A percentile compares a stretch with the other conserved stretches of the same genome.
Conservation (phyloP, 2,329 filamentous ascomycete species). For the Stagonosporopsis tanaceti region DNA sequence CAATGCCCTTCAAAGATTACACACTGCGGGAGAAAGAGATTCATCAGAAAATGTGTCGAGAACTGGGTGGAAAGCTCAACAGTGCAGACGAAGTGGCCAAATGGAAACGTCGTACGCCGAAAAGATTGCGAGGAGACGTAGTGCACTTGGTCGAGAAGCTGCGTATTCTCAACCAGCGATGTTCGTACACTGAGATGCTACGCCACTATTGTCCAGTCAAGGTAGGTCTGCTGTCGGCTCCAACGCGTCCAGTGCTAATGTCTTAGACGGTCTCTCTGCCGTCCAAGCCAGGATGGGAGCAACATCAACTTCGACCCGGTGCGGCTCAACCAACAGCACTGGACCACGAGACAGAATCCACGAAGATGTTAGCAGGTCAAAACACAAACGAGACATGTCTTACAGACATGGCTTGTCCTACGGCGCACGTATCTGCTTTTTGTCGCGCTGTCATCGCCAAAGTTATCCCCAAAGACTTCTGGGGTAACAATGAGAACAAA, state of each 20-base stretch:
- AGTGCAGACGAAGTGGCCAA: slow-evolving; percentile 34
- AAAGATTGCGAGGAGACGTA: slow-evolving; percentile 70
- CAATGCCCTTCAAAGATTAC: slow-evolving; percentile 83
- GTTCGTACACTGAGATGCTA: slow-evolving; percentile 81
- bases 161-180: slow-evolving; percentile 74
- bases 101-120: slow-evolving; percentile 61
- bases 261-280: slow-evolving; percentile 36
- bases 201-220: slow-evolving; percentile 78
- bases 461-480: slow-evolving; percentile 78
- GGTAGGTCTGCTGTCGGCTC: slow-evolving; percentile 19
- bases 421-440: slow-evolving; percentile 79
- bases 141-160: slow-evolving; percentile 70
- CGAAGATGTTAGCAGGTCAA: neutral
- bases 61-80: slow-evolving; percentile 27
- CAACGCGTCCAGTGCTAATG: slow-evolving; percentile 23
- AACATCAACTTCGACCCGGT: slow-evolving; percentile 28
- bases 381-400: slow-evolving; percentile 50
- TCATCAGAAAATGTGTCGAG: slow-evolving; percentile 35
- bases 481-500: slow-evolving; percentile 74
- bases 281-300: slow-evolving; percentile 37
- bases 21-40: slow-evolving; percentile 87
- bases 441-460: slow-evolving; percentile 78
- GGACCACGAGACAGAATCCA: slow-evolving; percentile 12
- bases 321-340: slow-evolving; percentile 12
- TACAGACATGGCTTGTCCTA: slow-evolving; percentile 72